Base-by-base conservation (phyloP, 1,284 basidiomycete genomes). In the Ceratobasidium sp. region DNA sequence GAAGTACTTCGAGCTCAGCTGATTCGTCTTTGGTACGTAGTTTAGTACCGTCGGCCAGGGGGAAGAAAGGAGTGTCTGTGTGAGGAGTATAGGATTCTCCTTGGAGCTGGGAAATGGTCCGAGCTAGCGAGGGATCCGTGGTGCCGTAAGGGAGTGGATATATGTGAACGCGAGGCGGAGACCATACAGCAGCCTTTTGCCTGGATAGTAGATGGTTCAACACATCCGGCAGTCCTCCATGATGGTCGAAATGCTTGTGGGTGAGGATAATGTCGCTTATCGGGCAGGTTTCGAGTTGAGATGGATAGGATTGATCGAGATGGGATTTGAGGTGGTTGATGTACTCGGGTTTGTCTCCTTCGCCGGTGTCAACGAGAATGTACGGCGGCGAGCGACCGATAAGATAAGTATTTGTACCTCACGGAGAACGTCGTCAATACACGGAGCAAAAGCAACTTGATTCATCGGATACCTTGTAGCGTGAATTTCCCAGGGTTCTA, bases 341-440 rank as follows among this genome's bases (percentile, higher is more conserved):
- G 83, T 97, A 97, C 51, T 87, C 88, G 0, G 89, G 87, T n/a
- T 86, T 86, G 39, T 63, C 20, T 0, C 94, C 95, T 84, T 97
- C 92, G n/a, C 93, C 96, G 0, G 96, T 94, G 85, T 99, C 97
- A 81, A 99, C 86, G 33, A 99, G 91, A 69, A 94, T 90, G 82
- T 90, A 95, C 3, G 90, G 94, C 81, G 90, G 91, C 78, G 86
- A 85, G 80, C 85, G 87, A 46, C 94, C 94, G 66, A 98, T 84
- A 79, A 99, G 88, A 84, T 98, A 99, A 1, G 96, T 97, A 84
- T 98, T 98, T 1, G 97, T 99, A 23, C 96, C 96, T 91, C 56
- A n/a, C 60, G 23, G 44, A 39, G 12, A 40, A 13, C 20, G 7
- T 63, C n/a, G 42, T 64, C 28, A 7, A 18, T 23, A 56, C 26